phyloP scores from a whole-genome alignment of 805 yeast genomes.

The Kazachstania taianensis region DNA sequence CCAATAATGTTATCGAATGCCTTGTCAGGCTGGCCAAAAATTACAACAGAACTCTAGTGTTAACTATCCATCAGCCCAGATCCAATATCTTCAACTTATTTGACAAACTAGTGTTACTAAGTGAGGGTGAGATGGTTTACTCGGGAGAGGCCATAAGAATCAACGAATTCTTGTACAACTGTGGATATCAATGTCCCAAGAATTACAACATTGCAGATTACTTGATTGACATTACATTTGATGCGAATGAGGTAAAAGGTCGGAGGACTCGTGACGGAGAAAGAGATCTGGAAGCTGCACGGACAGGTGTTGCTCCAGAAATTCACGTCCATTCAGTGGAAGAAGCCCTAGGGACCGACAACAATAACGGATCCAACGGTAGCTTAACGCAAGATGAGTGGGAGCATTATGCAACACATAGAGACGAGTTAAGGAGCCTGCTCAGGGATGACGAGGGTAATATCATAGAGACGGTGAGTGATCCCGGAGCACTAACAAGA shows the following conservation, averaged over 20 bases:
- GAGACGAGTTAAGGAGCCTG: conserved; percentile 49
- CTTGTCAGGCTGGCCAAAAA: conserved; percentile 69
- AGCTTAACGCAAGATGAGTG: conserved; percentile 66
- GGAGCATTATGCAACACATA: conserved; percentile 75
- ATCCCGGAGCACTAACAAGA: conserved; percentile 8
- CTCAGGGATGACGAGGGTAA: conserved; percentile 14
- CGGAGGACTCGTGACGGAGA: not conserved
- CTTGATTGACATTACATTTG: conserved; percentile 81
- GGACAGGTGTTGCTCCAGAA: not conserved
- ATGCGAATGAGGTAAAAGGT: conserved; percentile 12
- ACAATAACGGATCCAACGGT: conserved; percentile 5
- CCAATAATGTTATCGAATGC: conserved; percentile 80
- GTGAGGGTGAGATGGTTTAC: conserved; percentile 78
- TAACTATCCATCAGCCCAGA: conserved; percentile 95
- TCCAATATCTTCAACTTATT: conserved; percentile 89
- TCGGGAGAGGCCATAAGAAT: conserved; percentile 78
- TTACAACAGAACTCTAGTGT: conserved; percentile 77
- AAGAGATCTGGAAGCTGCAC: not conserved
- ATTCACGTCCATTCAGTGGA: not conserved
- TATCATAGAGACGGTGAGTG: conserved; percentile 6
- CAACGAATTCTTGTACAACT: conserved; percentile 59
- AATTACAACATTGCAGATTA: conserved; percentile 94
- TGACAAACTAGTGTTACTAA: conserved; percentile 68
- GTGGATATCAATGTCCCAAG: conserved; percentile 75
- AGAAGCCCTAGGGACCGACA: not conserved